These are phyloP conservation scores for Tricholoma matsutake DNA, from an alignment of 768 basidiomycete species.

Conservation along the genomic window DNA sequence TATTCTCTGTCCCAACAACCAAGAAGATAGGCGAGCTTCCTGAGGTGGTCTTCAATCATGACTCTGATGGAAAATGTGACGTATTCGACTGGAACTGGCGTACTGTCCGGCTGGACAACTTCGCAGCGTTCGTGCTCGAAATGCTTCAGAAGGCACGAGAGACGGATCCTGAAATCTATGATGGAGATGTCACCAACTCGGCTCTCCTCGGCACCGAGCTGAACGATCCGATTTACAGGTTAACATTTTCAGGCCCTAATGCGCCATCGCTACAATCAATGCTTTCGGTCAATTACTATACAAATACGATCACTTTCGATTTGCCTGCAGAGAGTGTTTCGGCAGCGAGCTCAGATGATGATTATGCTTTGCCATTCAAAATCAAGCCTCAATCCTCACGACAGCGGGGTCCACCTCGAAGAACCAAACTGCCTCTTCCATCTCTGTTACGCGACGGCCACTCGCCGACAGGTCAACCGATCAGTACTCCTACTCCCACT, in stretches of 20 bases:
- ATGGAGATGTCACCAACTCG: neutral
- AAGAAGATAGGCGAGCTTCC: neutral
- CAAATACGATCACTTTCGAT: no score
- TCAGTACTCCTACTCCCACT: neutral
- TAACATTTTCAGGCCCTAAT: neutral
- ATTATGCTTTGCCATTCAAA: no score
- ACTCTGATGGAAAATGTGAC: neutral
- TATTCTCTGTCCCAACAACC: neutral
- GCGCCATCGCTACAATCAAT: no score
- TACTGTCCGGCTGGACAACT: neutral
- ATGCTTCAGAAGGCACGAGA: neutral
- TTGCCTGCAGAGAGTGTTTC: no score
- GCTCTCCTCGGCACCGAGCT: neutral
- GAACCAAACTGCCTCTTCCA: neutral
- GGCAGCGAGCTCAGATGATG: no score
- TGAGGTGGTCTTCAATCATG: neutral
- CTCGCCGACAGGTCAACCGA: no score
- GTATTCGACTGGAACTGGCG: neutral
- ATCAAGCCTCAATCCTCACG: no score
- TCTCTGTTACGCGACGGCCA: neutral
- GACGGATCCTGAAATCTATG: neutral
- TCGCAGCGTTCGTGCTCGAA: neutral
- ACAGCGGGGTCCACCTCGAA: no score
- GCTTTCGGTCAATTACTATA: no score
- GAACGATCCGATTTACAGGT: neutral